phyloP scores from a whole-genome alignment of 129 eudicot species.

The Flaveria brownii region DNA sequence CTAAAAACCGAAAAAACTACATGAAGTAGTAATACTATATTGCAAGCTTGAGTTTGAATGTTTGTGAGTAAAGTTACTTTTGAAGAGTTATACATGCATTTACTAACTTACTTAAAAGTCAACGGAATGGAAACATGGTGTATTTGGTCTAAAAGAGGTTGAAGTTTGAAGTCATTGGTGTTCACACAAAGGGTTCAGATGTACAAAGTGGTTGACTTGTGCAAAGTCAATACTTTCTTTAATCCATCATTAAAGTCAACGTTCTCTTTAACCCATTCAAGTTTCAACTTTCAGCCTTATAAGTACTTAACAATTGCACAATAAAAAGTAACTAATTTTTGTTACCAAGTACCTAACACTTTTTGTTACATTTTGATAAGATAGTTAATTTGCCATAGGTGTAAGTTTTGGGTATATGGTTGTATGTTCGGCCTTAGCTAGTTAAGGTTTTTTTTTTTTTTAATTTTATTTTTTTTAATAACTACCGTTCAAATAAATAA shows the following conservation, averaged over 20 bases:
- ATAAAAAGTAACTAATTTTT: not conserved
- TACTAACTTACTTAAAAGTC: not conserved
- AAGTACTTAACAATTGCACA: not conserved
- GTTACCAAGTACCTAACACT: too few species aligned
- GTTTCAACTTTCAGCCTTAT: not conserved
- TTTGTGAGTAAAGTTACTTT: conserved; percentile 1
- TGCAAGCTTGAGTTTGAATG: not conserved
- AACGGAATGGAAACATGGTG: not conserved
- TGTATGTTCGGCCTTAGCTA: too few species aligned
- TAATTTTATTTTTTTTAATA: too few species aligned
- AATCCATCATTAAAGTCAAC: not conserved
- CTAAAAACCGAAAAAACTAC: not conserved
- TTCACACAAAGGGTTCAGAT: conserved; percentile 13
- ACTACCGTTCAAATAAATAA: too few species aligned
- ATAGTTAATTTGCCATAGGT: too few species aligned
- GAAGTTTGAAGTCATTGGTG: conserved; percentile 21
- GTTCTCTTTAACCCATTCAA: not conserved
- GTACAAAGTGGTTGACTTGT: conserved; percentile 19
- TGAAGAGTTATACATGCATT: not conserved
- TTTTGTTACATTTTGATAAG: too few species aligned
- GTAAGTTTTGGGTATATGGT: too few species aligned
- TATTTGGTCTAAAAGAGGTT: not conserved
- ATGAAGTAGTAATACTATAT: not conserved
- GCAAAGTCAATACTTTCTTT: not conserved
- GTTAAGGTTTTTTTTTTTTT: too few species aligned